Percentiles rank a stretch among this genome's conserved stretches.
These are phyloP conservation scores for Laburnicola sp. DNA, from an alignment of 2,329 filamentous ascomycete species.

Conservation along the genomic window DNA sequence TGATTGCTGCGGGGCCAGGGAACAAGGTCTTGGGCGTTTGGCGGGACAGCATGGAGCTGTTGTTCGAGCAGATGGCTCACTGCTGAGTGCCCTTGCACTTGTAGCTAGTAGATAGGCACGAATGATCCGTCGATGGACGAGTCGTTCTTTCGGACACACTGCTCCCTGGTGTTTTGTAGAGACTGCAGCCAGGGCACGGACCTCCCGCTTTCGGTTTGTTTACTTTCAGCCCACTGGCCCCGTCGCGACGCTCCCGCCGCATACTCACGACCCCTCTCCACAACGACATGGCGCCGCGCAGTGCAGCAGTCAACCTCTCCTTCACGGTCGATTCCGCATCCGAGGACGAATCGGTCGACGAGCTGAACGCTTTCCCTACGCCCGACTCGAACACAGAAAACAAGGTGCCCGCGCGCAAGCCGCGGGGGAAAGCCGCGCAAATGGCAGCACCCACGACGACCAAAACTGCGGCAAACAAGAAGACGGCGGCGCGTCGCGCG, in stretches of 20 bases:
- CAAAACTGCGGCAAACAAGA: conserved; percentile 42
- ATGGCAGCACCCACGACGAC: conserved; percentile 26
- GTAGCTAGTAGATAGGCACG: too few species aligned
- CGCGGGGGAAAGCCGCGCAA: conserved; percentile 37
- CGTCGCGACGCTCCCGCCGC: not conserved
- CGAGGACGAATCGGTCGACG: conserved; percentile 45
- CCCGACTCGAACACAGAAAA: conserved; percentile 49
- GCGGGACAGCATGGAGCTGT: conserved; percentile 45
- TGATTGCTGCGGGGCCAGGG: conserved; percentile 53
- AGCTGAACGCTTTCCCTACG: conserved; percentile 42
- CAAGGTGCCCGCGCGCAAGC: conserved; percentile 40
- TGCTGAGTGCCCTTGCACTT: too few species aligned
- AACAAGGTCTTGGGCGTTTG: conserved; percentile 50
- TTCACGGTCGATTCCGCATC: conserved; percentile 47
- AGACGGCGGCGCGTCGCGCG: conserved; percentile 41
- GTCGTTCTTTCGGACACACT: too few species aligned
- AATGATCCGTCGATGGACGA: too few species aligned
- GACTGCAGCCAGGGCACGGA: not conserved
- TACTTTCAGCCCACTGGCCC: conserved; percentile 1
- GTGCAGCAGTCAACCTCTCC: conserved; percentile 39
- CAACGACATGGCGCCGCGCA: conserved; percentile 39
- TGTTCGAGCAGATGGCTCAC: conserved; percentile 30
- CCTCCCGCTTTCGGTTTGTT: not conserved
- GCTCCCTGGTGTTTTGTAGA: too few species aligned
- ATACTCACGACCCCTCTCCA: not conserved